Evolutionary conservation across 805 yeast genomes (phyloP), one percentile per base, ranked within the genome.

Genomic region (Sugiyamaella qingdaonensis): DNA sequence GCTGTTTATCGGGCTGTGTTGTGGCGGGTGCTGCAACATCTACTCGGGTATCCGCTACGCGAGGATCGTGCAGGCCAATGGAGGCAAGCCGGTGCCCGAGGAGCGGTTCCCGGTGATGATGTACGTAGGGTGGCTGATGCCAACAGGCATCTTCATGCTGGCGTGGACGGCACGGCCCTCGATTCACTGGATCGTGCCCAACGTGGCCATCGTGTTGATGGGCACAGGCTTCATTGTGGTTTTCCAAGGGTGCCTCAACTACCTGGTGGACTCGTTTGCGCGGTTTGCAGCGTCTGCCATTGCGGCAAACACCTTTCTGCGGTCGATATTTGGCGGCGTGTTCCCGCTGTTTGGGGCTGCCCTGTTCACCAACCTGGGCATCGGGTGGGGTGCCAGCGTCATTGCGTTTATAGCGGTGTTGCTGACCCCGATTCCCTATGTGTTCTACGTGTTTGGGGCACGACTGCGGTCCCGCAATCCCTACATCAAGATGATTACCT

Each of bases 241-340:
- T 47, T 83, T 83, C 73, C 80, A 80, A 58, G 81, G 85, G 7
- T 75, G 80, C 55, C 66, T 82, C 48, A 81, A 79, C 64, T 83
- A 83, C 61, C 69, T 84, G 55, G 79, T 84, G 48, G 87, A 83
- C 64, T 72, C 85, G 45, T 82, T 80, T 61, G 73, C 80, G 34
- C 67, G 73, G 44, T 78, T 74, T 57, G 80, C 86, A 8, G 87
- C 87, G 1, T 78, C 84, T 11, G 85, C 85, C 1, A 71, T 82
- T 52, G 86, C 88, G 2, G 86, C 82, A 4, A 81, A 81, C 57
- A 79, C 86, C 1, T 78, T 82, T 53, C 63, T 78, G 48, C 73
- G 87, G 64, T 80, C 86, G 0, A 66, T 76, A 4, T 77, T 81
- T 65, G 88, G 81, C 31, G 84, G 81, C 32, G 77, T 74, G 1